These are phyloP conservation scores for Fusarium sp. DNA, from an alignment of 2,329 filamentous ascomycete species.

Conservation along the genomic window DNA sequence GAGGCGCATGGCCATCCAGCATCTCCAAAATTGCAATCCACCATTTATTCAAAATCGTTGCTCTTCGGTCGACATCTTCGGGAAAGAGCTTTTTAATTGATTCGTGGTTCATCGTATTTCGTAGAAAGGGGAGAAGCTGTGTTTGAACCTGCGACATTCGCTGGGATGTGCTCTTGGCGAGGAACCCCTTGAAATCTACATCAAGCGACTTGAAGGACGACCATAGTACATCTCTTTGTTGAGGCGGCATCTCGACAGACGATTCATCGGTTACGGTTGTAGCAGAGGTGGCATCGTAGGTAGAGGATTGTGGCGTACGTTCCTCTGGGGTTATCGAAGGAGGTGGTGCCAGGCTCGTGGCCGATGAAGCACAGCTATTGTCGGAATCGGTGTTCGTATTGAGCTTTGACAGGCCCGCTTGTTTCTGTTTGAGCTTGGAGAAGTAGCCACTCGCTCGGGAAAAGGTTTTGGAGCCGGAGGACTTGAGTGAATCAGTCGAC, in stretches of 20 bases:
- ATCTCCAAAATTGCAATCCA: conserved; percentile 88
- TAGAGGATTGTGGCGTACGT: conserved; percentile 58
- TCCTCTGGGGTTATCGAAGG: conserved; percentile 57
- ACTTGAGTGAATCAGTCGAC: conserved; percentile 56
- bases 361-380: conserved; percentile 64
- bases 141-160: conserved; percentile 83
- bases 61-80: conserved; percentile 86
- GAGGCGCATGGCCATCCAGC: conserved; percentile 76
- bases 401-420: conserved; percentile 58
- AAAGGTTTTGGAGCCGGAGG: conserved; percentile 57
- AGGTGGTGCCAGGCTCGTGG: conserved; percentile 62
- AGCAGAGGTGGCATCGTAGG: conserved; percentile 57
- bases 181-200: conserved; percentile 69
- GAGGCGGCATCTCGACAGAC: conserved; percentile 61
- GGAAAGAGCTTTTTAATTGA: conserved; percentile 76
- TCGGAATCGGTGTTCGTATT: conserved; percentile 57
- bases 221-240: conserved; percentile 68
- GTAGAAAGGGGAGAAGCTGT: conserved; percentile 82
- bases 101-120: conserved; percentile 76
- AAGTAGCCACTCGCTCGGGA: conserved; percentile 65
- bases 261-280: conserved; percentile 61
- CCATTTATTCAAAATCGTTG: conserved; percentile 89
- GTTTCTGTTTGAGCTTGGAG: conserved; percentile 65
- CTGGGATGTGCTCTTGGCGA: conserved; percentile 78
- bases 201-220: conserved; percentile 70